A percentile compares a stretch with the other conserved stretches of the same genome.
Evolutionary conservation across 2,329 filamentous ascomycete genomes (phyloP).

Genomic region (Pseudogymnoascus sp.): DNA sequence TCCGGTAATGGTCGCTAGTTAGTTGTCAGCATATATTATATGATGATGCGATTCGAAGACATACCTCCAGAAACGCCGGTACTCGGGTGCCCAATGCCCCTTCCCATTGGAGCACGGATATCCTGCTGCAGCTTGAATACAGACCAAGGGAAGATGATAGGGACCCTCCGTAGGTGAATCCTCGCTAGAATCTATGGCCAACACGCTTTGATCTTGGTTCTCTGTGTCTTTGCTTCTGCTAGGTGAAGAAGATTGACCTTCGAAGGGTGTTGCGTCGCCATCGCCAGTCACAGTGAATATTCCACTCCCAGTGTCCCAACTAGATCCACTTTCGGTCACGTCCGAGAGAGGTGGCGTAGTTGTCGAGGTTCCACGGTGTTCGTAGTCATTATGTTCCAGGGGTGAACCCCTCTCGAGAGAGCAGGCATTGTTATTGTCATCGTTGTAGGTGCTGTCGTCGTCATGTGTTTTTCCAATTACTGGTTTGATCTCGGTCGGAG

Average conservation of each 20-base stretch:
- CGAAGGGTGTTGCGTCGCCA: background rate
- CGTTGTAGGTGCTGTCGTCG: background rate
- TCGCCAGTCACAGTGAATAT: background rate
- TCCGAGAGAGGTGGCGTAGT: background rate
- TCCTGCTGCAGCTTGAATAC: background rate
- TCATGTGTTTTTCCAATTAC: background rate
- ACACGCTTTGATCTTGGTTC: background rate
- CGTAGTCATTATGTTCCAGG: background rate
- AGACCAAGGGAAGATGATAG: background rate
- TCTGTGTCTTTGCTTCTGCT: background rate
- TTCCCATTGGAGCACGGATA: background rate
- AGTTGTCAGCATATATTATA: background rate
- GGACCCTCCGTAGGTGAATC: background rate
- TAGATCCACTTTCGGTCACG: background rate
- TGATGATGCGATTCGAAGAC: background rate
- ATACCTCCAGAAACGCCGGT: background rate
- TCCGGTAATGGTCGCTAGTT: background rate
- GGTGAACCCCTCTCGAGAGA: background rate
- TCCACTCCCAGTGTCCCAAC: background rate
- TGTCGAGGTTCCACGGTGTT: background rate
- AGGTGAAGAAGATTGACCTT: background rate
- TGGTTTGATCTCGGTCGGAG: background rate
- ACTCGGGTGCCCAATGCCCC: background rate
- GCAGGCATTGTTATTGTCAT: background rate
- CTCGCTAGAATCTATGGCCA: background rate